Evolutionary conservation across 768 basidiomycete species (phyloP), one percentile per base, ranked within the genome.

Genomic region (Rhizopogon sp.): DNA sequence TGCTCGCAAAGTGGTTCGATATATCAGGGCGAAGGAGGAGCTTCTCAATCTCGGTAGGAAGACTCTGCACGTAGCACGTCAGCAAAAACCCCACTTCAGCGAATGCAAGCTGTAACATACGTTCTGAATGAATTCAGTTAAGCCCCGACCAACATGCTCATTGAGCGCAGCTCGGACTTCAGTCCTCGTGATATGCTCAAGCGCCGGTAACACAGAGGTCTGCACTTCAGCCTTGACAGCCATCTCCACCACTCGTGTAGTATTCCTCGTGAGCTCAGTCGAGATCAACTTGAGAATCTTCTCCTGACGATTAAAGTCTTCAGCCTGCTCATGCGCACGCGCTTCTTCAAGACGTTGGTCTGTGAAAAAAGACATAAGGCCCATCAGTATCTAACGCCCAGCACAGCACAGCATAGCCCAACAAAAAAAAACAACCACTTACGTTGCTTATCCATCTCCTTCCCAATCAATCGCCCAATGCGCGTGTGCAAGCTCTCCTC

Each of bases 381-480:
- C 25, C 25, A 25, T 25, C 25, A 52, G 49, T 20, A 35, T 41
- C 40, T 20, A 6, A 14, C 31, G 11, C 46, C 22, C 49, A 50
- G 13, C 35, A 46, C 37, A 35, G 54, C 13, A 44, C 50, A 51
- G 42, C 53, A 44, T 46, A 39, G 55, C 44, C 17, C 54, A 53
- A 42, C 64, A 25, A 25, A 25, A 25, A 25, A 25, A 25, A 25
- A 25, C 25, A 25, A 44, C 22, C 31, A 75, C 88, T 69, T 60
- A 92, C 92, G 85, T 69, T 93, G 90, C 71, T 87, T 93, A 64
- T 93, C 92, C 79, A 94, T 85, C 70, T 94, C 92, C 72, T 89
- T 90, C 39, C 80, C 79, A 60, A 94, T 84, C 50, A 92, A 72
- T 43, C 87, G 82, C n/a, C 85, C 85, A 56, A 94, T 84, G 45